Percentiles rank a stretch among this genome's conserved stretches.
Conservation (phyloP, 1,284 basidiomycete genomes). For the Cerrena zonata region DNA sequence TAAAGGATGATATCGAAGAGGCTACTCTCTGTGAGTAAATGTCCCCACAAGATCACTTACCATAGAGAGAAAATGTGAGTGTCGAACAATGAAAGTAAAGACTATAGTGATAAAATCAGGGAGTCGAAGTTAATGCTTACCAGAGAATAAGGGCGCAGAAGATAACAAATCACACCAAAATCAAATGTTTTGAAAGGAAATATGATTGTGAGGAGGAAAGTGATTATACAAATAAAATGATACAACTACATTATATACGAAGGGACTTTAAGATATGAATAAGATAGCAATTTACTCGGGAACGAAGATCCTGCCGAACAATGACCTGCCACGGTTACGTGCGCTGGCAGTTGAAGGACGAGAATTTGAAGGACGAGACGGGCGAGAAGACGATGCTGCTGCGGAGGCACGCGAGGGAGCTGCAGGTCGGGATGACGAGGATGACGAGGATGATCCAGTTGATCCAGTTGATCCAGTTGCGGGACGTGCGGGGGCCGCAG, state of each 20-base stretch:
- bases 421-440: background rate
- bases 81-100: no score
- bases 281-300: background rate
- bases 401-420: background rate
- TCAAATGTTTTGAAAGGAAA: background rate
- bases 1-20: no score
- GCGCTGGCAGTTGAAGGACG: background rate
- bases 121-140: no score
- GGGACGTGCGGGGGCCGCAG: background rate
- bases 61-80: no score
- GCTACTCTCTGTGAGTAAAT: no score
- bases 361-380: background rate
- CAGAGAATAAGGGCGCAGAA: no score
- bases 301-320: background rate
- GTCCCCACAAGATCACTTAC: no score
- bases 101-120: no score
- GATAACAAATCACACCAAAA: background rate
- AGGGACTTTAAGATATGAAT: background rate
- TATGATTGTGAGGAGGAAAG: background rate
- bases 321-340: background rate
- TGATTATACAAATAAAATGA: background rate
- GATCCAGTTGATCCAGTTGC: background rate
- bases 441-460: background rate
- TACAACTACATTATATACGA: background rate
- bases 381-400: background rate